phyloP scores from a whole-genome alignment of 352 stramenopile species.

The Phytopythium mirpurense region DNA sequence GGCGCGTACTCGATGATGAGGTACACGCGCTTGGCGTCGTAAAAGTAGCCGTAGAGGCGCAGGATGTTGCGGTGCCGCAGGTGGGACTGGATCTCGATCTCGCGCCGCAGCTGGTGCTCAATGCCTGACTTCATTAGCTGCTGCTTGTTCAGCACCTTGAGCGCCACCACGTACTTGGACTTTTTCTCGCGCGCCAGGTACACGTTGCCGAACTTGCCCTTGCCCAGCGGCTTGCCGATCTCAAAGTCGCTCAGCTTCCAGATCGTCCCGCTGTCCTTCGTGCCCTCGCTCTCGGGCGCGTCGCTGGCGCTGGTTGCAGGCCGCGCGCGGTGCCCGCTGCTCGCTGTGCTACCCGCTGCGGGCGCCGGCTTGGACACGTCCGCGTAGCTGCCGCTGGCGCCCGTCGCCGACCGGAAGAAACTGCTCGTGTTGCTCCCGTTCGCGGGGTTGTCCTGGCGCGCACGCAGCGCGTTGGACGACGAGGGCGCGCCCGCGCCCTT shows the following conservation, averaged over 20 bases:
- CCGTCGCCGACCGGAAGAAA: constrained; percentile 1
- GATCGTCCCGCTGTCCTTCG: constrained; percentile 30
- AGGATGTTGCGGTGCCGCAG: constrained; percentile 97
- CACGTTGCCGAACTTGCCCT: constrained; percentile 98
- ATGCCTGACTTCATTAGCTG: constrained; percentile 97
- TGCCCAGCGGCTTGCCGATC: constrained; percentile 97
- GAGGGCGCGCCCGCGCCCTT: constrained; percentile 12
- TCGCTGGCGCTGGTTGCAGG: background rate
- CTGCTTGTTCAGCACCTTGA: constrained; percentile 98
- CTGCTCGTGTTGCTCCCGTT: constrained; percentile 2
- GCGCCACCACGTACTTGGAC: constrained; percentile 98
- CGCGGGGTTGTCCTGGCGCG: background rate
- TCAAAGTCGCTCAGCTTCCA: constrained; percentile 99
- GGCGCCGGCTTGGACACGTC: constrained; percentile 10
- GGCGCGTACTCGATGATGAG: constrained; percentile 99
- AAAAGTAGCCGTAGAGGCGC: constrained; percentile 98
- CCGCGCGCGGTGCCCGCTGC: background rate
- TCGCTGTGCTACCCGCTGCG: constrained; percentile 10
- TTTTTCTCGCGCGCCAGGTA: constrained; percentile 98
- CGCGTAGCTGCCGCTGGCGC: background rate
- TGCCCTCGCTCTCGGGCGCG: constrained; percentile 9
- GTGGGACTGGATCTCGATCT: constrained; percentile 99
- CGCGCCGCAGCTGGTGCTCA: constrained; percentile 97
- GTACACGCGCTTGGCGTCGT: constrained; percentile 98
- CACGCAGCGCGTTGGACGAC: background rate